phyloP scores from a whole-genome alignment of 179 eudicot species.

The Carnegiea gigantea region DNA sequence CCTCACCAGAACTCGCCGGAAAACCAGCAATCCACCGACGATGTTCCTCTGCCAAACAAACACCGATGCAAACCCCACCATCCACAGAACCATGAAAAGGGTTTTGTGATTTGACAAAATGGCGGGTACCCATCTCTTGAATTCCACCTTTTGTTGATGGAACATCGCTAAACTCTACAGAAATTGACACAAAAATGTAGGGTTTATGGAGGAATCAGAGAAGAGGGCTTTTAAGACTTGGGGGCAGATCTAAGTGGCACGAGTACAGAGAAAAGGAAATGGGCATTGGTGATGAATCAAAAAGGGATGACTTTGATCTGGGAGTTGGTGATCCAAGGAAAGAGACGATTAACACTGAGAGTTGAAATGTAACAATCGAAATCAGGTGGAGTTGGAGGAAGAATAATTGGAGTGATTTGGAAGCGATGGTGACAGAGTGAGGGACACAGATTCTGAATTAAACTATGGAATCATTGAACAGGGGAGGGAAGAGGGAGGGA shows the following conservation, averaged over 20 bases:
- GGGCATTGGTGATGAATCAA: conserved; percentile 13
- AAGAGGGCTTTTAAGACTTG: not conserved
- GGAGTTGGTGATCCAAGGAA: conserved; percentile 15
- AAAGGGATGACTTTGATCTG: not conserved
- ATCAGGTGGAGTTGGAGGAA: conserved; percentile 22
- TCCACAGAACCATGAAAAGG: conserved; percentile 65
- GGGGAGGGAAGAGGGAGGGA: not conserved
- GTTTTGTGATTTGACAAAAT: conserved; percentile 57
- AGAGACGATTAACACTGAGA: conserved; percentile 6
- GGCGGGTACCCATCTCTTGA: conserved; percentile 47
- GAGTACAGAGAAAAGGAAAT: not conserved
- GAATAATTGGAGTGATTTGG: conserved; percentile 33
- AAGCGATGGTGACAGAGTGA: conserved; percentile 21
- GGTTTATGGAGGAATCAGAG: not conserved
- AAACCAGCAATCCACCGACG: conserved; percentile 37
- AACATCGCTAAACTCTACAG: conserved; percentile 23
- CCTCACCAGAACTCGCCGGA: conserved; percentile 39
- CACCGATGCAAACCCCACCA: conserved; percentile 56
- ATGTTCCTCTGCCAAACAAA: conserved; percentile 62
- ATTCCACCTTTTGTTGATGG: conserved; percentile 40
- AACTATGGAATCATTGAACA: not conserved
- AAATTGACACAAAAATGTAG: not conserved
- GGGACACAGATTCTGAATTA: not conserved
- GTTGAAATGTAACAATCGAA: conserved; percentile 34
- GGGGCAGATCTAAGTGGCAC: conserved; percentile 14